A percentile compares a stretch with the other conserved stretches of the same genome.
Evolutionary conservation across 129 eudicot species (phyloP).

Genomic region (Saussurea involucrata): DNA sequence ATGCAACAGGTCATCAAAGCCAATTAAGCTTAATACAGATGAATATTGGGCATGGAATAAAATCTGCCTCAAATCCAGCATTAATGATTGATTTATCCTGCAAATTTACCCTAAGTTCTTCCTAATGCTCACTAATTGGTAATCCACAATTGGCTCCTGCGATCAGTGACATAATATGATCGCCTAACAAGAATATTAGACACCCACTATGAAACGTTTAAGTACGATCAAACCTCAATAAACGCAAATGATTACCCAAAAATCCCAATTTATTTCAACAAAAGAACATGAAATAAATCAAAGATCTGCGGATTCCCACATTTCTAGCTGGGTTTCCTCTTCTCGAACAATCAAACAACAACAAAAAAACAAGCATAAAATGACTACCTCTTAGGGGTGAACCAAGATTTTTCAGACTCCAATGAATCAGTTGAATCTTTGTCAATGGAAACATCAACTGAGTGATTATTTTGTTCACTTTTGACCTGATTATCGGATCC

Average conservation of each 20-base stretch:
- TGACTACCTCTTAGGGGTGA: conserved; percentile 29
- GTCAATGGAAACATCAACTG: conserved; percentile 10
- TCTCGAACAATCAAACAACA: not conserved
- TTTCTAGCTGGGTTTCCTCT: not conserved
- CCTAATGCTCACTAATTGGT: not conserved
- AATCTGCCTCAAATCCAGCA: not conserved
- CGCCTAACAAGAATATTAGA: not conserved
- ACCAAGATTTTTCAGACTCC: conserved; percentile 21
- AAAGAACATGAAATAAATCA: not conserved
- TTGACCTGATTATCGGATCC: conserved; percentile 13
- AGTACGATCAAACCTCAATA: not conserved
- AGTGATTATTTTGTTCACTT: not conserved
- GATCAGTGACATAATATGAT: too few species aligned
- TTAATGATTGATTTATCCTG: not conserved
- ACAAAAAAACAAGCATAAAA: not conserved
- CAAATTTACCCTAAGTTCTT: not conserved
- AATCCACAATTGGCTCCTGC: not conserved
- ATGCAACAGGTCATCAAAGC: not conserved
- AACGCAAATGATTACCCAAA: not conserved
- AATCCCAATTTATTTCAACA: not conserved
- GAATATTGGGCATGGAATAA: not conserved
- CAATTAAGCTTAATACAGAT: not conserved
- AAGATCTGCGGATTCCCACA: not conserved
- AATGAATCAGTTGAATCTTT: conserved; percentile 13
- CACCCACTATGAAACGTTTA: not conserved